Evolutionary conservation across 345 rosid species (phyloP), one percentile per base, ranked within the genome.

Genomic region (Gossypium australe): DNA sequence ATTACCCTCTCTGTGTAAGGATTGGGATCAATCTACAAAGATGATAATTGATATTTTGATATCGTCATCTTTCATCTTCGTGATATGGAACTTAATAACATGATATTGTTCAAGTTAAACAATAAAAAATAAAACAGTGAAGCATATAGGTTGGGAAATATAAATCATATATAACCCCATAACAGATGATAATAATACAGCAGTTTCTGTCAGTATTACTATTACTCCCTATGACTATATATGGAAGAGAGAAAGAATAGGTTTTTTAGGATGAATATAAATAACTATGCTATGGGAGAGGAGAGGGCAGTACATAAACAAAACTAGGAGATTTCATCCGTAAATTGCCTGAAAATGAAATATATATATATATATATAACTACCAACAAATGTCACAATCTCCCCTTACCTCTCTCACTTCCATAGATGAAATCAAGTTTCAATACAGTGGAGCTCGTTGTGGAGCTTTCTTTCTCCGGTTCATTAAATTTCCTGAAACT

Each of bases 381-480:
- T 48, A 44, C 75, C 74, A 51, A 68, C 41, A 49, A 49, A 7
- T 25, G 60, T 38, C 43, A 3, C 14, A 13, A 10, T 57, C 72
- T 24, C 67, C 62, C 69, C 73, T 12, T 49, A 7, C 73, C 71
- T 17, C 59, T 11, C 70, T 43, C 22, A 18, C 73, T 56, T 66
- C 56, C 45, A 14, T 52, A 52, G 8, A 52, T 14, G 44, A 29
- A n/a, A 34, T 4, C 1, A 2, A 48, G 22, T 64, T 59, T 89
- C 81, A 94, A 75, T 89, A 86, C n/a, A 94, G 90, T 22, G 98
- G 98, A 47, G 98, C 89, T 71, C 98, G 82, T 57, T 85, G 89
- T 38, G 98, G 98, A 8, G 93, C 84, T 70, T 83, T 90, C 87
- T 94, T 92, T 60, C 98, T 72, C 63, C 98, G 87, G 79, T 81